Evolutionary conservation across 108 stramenopile genomes (phyloP), one percentile per base, ranked within the genome.

Genomic region (Cyclotella sp.): DNA sequence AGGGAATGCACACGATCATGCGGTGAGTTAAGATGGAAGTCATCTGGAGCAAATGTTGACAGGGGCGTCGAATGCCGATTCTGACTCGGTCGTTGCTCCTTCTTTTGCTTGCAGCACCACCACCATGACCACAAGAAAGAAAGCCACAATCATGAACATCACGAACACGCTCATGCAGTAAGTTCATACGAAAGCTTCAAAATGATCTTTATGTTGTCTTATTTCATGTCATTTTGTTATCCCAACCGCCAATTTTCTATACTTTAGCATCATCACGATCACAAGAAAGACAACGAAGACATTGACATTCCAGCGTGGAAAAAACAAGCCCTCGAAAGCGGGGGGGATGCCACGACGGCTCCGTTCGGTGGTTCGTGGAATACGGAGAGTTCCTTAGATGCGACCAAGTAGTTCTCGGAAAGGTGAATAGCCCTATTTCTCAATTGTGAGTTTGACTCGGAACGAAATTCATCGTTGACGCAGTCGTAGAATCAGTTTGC

Each of bases 331-430:
- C 42, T 89, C 64, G 88, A 88, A 39, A 63, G 58, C 27, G 88
- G 84, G 9, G 59, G 34, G 51, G 91, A 92, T 78, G 82, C 89
- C 8, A 84, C 46, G 49, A 85, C 89, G 5, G 91, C 91, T 49
- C 91, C 91, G 0, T 92, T 92, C 67, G 91, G 91, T 63, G 91
- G 91, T 61, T 79, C 61, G 41, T 92, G 91, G 91, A 86, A 78
- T 67, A 58, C 76, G 5, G 91, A 92, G 61, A 67, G 88, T 15
- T 89, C 84, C 0, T 26, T 90, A 53, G 85, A 78, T 81, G 91
- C 91, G 65, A 86, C 78, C 18, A 79, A 79, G 27, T 79, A 66
- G 30, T 13, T 53, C 22, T 46, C 12, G 21, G 34, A 2, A 55
- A 55, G 24, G 24, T 49, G 1, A n/a, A 3, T 49, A 49, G 34